Evolutionary conservation across 768 basidiomycete genomes (phyloP).

Genomic region (Boletus coccyginus): DNA sequence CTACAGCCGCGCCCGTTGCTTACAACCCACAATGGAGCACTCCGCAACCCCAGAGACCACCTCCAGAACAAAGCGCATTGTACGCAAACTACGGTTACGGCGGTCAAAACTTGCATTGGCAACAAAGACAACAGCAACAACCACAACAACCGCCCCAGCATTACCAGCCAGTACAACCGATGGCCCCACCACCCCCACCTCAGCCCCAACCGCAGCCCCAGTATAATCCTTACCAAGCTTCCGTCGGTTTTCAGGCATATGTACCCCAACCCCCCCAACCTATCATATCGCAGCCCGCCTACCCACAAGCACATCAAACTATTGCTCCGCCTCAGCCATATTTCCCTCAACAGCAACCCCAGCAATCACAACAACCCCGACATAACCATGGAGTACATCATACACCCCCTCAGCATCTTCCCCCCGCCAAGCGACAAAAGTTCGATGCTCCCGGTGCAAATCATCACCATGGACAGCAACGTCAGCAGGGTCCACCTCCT

Average conservation of each 20-base stretch:
- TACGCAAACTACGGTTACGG: constrained; percentile 95
- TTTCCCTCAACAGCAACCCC: constrained; percentile 38
- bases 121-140: constrained; percentile 64
- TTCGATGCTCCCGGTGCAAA: constrained; percentile 75
- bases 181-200: constrained; percentile 52
- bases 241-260: constrained; percentile 63
- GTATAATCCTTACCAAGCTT: constrained; percentile 77
- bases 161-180: constrained; percentile 46
- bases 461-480: constrained; percentile 36
- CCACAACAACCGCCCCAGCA: constrained; percentile 47
- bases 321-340: constrained; percentile 41
- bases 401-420: constrained; percentile 74
- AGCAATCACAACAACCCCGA: constrained; percentile 42
- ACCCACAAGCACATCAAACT: constrained; percentile 41
- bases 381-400: constrained; percentile 55
- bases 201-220: constrained; percentile 57
- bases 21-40: constrained; percentile 69
- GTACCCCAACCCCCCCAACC: constrained; percentile 59
- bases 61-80: constrained; percentile 77
- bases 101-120: constrained; percentile 58
- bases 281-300: constrained; percentile 47
- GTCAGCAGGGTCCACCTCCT: constrained; percentile 48
- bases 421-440: constrained; percentile 87
- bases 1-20: constrained; percentile 41
- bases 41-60: constrained; percentile 61